These are phyloP conservation scores for Mortierella sp. DNA, from an alignment of 371 early-diverging fungal genomes.

Conservation along the genomic window DNA sequence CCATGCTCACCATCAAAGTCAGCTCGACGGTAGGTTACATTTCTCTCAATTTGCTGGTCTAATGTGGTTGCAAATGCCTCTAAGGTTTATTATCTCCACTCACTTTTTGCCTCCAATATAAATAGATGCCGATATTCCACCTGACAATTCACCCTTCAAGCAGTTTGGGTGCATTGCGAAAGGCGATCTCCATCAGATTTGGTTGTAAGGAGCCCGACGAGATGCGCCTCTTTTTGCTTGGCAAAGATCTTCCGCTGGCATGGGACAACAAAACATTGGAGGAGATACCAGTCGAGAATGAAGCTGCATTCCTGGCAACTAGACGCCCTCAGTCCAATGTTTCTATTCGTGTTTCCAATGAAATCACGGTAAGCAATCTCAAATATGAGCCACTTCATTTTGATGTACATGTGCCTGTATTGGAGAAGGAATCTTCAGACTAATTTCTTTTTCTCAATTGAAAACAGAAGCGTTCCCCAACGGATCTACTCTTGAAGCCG, in stretches of 20 bases:
- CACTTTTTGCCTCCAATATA: not conserved
- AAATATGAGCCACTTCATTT: not conserved
- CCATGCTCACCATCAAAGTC: slow-evolving; percentile 47
- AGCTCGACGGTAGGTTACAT: slow-evolving; percentile 26
- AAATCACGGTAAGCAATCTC: not conserved
- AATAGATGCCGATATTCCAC: slow-evolving; percentile 38
- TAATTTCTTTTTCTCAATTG: not conserved
- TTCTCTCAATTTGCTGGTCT: not conserved
- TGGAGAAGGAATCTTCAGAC: too few relatives aligned
- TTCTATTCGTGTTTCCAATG: not conserved
- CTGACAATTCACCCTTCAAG: slow-evolving; percentile 39
- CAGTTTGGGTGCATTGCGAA: slow-evolving; percentile 29
- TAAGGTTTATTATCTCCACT: not conserved
- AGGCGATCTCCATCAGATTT: slow-evolving; percentile 23
- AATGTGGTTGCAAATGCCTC: not conserved
- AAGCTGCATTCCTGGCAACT: slow-evolving; percentile 48
- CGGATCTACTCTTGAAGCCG: slow-evolving; percentile 50
- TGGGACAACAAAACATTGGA: slow-evolving; percentile 56
- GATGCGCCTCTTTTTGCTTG: slow-evolving; percentile 39
- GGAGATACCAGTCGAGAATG: slow-evolving; percentile 52
- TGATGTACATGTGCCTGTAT: not conserved
- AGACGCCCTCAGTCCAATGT: slow-evolving; percentile 18
- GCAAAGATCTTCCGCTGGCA: slow-evolving; percentile 35
- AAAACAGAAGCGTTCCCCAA: slow-evolving; percentile 38
- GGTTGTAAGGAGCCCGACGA: slow-evolving; percentile 35